These are phyloP conservation scores for Kuraishia ogatae DNA, from an alignment of 805 yeast species.

Conservation along the genomic window DNA sequence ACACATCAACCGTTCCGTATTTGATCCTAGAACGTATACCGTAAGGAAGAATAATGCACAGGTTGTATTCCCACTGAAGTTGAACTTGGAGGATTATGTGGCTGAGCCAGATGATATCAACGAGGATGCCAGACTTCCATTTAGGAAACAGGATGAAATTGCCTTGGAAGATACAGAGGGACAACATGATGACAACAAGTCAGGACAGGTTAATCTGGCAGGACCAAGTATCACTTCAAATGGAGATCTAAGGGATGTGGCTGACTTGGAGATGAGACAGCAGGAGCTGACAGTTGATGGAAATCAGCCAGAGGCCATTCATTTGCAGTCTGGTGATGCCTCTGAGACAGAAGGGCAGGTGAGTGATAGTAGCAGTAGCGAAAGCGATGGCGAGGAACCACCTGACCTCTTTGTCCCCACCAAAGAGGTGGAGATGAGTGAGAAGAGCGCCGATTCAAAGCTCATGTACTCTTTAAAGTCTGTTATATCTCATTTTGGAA, in stretches of 20 bases:
- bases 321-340: background rate
- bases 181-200: background rate
- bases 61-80: slow-evolving; percentile 63
- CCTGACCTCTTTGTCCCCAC: background rate
- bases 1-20: slow-evolving; percentile 89
- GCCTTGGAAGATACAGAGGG: slow-evolving; percentile 9
- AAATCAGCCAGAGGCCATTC: too few relatives aligned
- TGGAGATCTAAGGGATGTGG: background rate
- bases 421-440: background rate
- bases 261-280: background rate
- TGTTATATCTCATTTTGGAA: slow-evolving; percentile 87
- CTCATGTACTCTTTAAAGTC: slow-evolving; percentile 69
- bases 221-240: too few relatives aligned
- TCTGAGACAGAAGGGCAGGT: background rate
- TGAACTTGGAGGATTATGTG: slow-evolving; percentile 63
- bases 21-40: slow-evolving; percentile 78
- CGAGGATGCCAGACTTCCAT: slow-evolving; percentile 70
- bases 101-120: slow-evolving; percentile 64
- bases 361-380: background rate
- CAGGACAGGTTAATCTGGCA: too few relatives aligned
- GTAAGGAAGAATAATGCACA: slow-evolving; percentile 78
- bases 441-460: slow-evolving; percentile 28
- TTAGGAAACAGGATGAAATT: slow-evolving; percentile 51
- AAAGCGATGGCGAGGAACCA: background rate
- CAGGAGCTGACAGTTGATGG: too few relatives aligned